phyloP scores from a whole-genome alignment of 2,329 filamentous ascomycete genomes.

The Pezizomycotina sp. region DNA sequence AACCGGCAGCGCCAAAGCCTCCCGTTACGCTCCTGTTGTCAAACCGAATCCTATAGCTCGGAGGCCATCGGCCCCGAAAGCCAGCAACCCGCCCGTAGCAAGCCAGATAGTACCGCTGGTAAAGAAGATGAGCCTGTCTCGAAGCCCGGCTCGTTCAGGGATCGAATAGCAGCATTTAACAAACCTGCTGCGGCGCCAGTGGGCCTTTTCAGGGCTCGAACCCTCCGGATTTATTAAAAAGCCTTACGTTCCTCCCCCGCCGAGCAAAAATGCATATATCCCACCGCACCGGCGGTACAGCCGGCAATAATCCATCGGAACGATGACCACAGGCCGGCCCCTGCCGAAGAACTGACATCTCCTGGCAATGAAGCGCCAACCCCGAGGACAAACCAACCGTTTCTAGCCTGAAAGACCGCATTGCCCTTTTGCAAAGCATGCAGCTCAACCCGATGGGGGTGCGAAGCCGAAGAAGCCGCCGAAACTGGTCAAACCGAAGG shows the following conservation, averaged over 20 bases:
- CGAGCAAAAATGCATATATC: slow-evolving; percentile 79
- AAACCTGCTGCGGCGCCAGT: slow-evolving; percentile 69
- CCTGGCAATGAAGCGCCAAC: slow-evolving; percentile 34
- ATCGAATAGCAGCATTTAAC: slow-evolving; percentile 95
- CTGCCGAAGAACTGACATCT: slow-evolving; percentile 7
- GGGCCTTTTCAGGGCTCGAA: slow-evolving; percentile 70
- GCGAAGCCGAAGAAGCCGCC: slow-evolving; percentile 73
- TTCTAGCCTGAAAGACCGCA: slow-evolving; percentile 83
- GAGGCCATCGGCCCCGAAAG: slow-evolving; percentile 21
- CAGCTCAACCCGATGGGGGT: slow-evolving; percentile 74
- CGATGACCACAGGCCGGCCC: slow-evolving; percentile 45
- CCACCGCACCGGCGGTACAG: slow-evolving; percentile 56
- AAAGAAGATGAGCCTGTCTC: slow-evolving; percentile 15
- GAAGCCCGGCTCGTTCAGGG: slow-evolving; percentile 55
- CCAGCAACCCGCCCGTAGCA: slow-evolving; percentile 5
- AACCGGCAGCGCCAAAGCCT: slow-evolving; percentile 3
- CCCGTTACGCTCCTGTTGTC: slow-evolving; percentile 12
- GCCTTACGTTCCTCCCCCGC: slow-evolving; percentile 86
- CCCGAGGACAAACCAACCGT: slow-evolving; percentile 73
- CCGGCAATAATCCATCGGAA: slow-evolving; percentile 63
- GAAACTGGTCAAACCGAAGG: slow-evolving; percentile 44
- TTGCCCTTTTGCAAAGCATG: slow-evolving; percentile 83
- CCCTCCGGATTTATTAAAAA: slow-evolving; percentile 72
- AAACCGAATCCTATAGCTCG: slow-evolving; percentile 24
- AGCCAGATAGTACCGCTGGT: slow-evolving; percentile 9